These are phyloP conservation scores for Backusella parvicylindrica DNA, from an alignment of 192 early-diverging fungal species.

Conservation along the genomic window DNA sequence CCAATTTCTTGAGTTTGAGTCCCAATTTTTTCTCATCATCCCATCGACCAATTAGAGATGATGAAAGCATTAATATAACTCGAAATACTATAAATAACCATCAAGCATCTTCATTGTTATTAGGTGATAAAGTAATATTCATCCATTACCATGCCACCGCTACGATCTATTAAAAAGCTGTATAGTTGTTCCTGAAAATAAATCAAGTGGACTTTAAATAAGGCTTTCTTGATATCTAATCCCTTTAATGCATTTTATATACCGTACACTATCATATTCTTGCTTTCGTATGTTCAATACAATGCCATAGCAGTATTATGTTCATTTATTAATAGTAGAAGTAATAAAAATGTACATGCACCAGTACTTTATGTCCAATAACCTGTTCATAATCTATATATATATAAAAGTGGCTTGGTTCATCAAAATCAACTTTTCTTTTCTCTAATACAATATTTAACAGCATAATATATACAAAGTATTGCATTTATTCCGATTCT, in stretches of 20 bases:
- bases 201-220: not conserved
- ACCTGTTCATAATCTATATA: not conserved
- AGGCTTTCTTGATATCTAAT: not conserved
- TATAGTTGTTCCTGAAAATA: not conserved
- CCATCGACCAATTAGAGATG: not conserved
- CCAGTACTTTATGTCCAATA: not conserved
- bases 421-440: not conserved
- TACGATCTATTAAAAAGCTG: not conserved
- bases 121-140: not conserved
- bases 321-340: not conserved
- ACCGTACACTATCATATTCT: not conserved
- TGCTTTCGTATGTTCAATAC: not conserved
- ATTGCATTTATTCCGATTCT: not conserved
- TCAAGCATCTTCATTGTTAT: not conserved
- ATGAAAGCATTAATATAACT: not conserved
- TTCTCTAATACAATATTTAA: not conserved
- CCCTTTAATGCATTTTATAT: not conserved
- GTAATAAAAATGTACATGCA: not conserved
- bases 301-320: not conserved
- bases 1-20: not conserved
- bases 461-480: not conserved
- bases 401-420: not conserved
- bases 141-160: not conserved
- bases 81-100: not conserved
- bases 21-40: not conserved